Percentiles rank a stretch among this genome's conserved stretches.
Conservation (phyloP, 345 rosid genomes). For the Salix udensis region DNA sequence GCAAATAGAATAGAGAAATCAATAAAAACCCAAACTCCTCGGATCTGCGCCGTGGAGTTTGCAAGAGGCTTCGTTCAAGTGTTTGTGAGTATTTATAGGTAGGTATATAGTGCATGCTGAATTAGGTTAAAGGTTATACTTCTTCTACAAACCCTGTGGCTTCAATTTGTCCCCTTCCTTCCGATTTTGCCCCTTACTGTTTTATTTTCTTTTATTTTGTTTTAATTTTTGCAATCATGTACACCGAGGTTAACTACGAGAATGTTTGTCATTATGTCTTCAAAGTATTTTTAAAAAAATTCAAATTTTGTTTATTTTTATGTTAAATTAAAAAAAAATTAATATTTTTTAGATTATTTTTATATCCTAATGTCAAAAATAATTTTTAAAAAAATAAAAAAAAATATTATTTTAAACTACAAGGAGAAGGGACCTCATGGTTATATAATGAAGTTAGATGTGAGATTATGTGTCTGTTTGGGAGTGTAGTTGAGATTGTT, state of each 20-base stretch:
- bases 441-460: no score
- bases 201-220: not conserved
- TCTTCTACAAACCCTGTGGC: not conserved
- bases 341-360: no score
- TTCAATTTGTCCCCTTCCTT: not conserved
- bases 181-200: not conserved
- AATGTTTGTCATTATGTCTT: no score
- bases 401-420: no score
- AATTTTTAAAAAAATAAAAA: no score
- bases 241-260: no score
- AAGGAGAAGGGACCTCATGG: no score
- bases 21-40: constrained; percentile 62
- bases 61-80: not conserved
- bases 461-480: no score
- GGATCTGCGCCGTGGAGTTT: constrained; percentile 91
- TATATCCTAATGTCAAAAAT: no score
- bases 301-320: no score
- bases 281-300: no score
- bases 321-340: no score
- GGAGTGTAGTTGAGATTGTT: accelerated
- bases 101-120: not conserved
- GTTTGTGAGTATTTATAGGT: constrained; percentile 7
- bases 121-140: not conserved
- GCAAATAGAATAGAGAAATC: constrained; percentile 31
- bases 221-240: not conserved